A percentile compares a stretch with the other conserved stretches of the same genome.
phyloP scores from a whole-genome alignment of 2,329 filamentous ascomycete genomes.

The Purpureocillium takamizusanense region DNA sequence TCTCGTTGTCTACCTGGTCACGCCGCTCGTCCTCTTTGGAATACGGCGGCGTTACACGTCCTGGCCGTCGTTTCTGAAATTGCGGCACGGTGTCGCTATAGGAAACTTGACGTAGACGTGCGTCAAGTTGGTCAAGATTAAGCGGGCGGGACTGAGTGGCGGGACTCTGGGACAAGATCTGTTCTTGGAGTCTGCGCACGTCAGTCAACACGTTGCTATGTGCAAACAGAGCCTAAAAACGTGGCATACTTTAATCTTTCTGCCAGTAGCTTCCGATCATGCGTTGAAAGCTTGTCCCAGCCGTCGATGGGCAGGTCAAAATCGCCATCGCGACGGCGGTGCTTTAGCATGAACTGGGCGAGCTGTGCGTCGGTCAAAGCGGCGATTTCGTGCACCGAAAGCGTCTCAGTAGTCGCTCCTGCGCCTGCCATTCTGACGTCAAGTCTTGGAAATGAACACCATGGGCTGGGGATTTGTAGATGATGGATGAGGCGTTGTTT shows the following conservation, averaged over 20 bases:
- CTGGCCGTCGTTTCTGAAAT: neutral
- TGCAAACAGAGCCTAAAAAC: neutral
- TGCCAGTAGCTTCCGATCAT: slow-evolving; percentile 7
- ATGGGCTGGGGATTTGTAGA: neutral
- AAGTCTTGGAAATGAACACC: neutral
- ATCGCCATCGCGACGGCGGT: slow-evolving; percentile 8
- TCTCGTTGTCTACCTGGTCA: no score
- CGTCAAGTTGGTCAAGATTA: slow-evolving; percentile 11
- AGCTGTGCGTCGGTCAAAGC: slow-evolving; percentile 10
- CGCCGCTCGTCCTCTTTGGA: no score
- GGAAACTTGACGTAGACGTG: slow-evolving; percentile 7
- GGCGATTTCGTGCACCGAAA: slow-evolving; percentile 4
- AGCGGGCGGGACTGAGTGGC: slow-evolving; percentile 6
- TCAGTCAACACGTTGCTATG: neutral
- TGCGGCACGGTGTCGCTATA: neutral
- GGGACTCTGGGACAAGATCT: neutral
- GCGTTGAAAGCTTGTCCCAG: slow-evolving; percentile 8
- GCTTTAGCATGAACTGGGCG: slow-evolving; percentile 8
- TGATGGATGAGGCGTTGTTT: no score
- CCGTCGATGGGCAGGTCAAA: slow-evolving; percentile 8
- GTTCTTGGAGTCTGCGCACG: slow-evolving; percentile 1
- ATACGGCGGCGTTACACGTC: neutral
- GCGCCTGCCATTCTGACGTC: neutral
- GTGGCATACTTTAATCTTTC: slow-evolving; percentile 9
- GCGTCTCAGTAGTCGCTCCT: neutral